phyloP scores from a whole-genome alignment of 208 protist species.

The Trypanosoma brucei region DNA sequence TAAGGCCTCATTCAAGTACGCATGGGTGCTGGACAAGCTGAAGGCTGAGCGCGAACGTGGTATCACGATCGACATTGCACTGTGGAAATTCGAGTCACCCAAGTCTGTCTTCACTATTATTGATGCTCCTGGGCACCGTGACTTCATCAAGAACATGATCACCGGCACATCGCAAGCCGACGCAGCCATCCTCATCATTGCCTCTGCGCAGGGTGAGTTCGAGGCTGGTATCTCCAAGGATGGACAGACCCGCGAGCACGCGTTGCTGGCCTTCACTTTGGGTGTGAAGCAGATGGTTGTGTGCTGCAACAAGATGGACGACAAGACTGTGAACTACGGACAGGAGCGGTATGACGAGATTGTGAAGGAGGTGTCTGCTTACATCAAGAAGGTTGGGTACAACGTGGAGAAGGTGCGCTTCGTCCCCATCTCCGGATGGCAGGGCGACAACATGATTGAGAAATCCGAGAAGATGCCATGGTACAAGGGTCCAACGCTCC shows the following conservation, averaged over 20 bases:
- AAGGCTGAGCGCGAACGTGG: constrained; percentile 92
- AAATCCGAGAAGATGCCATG: constrained; percentile 90
- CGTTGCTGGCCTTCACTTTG: constrained; percentile 83
- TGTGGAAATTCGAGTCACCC: constrained; percentile 89
- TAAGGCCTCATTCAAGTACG: constrained; percentile 92
- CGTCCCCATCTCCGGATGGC: constrained; percentile 94
- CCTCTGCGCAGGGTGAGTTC: constrained; percentile 84
- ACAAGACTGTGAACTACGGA: constrained; percentile 85
- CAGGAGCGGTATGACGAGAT: constrained; percentile 91
- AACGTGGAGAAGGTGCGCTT: constrained; percentile 89
- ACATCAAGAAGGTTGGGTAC: constrained; percentile 92
- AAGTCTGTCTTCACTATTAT: constrained; percentile 92
- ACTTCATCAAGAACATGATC: constrained; percentile 95
- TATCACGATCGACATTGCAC: constrained; percentile 92
- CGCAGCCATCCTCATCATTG: constrained; percentile 84
- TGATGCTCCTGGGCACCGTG: constrained; percentile 92
- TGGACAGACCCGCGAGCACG: constrained; percentile 92
- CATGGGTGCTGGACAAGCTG: constrained; percentile 90
- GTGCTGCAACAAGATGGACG: constrained; percentile 88
- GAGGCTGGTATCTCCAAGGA: constrained; percentile 92
- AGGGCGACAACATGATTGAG: constrained; percentile 94
- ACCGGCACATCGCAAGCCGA: constrained; percentile 91
- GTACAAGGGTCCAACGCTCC: constrained; percentile 89
- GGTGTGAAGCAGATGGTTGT: constrained; percentile 91
- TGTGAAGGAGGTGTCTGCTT: constrained; percentile 53